Evolutionary conservation across 352 stramenopile genomes (phyloP).

Genomic region (Phytophthora podocarpi): DNA sequence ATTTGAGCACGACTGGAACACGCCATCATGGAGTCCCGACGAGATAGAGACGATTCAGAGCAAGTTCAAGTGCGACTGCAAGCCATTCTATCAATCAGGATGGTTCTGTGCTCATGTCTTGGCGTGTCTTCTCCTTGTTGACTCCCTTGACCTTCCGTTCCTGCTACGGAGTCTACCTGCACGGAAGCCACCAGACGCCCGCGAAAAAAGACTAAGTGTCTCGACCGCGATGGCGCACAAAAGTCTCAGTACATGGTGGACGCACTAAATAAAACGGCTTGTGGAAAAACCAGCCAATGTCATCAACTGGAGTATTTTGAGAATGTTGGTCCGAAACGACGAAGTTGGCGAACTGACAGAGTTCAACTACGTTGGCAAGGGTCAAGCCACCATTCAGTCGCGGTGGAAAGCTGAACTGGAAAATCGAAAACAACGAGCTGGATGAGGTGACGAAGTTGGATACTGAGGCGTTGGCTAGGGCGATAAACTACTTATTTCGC

Average conservation of each 20-base stretch:
- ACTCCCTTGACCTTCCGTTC: too few relatives aligned
- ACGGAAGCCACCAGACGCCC: too few relatives aligned
- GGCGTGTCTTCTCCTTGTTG: neutral
- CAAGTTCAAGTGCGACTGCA: slow-evolving; percentile 6
- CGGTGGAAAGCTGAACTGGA: neutral
- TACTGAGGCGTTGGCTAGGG: neutral
- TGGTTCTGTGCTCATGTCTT: neutral
- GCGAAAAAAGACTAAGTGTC: too few relatives aligned
- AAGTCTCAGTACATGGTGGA: too few relatives aligned
- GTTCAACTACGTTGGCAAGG: neutral
- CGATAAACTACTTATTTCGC: neutral
- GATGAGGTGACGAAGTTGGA: neutral
- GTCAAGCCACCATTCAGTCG: neutral
- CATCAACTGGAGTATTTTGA: neutral
- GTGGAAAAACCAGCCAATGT: neutral
- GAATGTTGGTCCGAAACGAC: neutral
- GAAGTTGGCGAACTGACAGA: neutral
- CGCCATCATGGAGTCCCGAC: slow-evolving; percentile 1
- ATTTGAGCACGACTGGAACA: too few relatives aligned
- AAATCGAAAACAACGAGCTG: neutral
- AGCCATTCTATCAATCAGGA: neutral
- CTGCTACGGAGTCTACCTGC: too few relatives aligned
- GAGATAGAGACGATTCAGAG: slow-evolving; percentile 1
- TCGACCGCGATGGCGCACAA: too few relatives aligned
- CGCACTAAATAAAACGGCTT: too few relatives aligned